Evolutionary conservation across 164 flowering plant genomes (phyloP), one percentile per base, ranked within the genome.

Genomic region (Protea cynaroides): DNA sequence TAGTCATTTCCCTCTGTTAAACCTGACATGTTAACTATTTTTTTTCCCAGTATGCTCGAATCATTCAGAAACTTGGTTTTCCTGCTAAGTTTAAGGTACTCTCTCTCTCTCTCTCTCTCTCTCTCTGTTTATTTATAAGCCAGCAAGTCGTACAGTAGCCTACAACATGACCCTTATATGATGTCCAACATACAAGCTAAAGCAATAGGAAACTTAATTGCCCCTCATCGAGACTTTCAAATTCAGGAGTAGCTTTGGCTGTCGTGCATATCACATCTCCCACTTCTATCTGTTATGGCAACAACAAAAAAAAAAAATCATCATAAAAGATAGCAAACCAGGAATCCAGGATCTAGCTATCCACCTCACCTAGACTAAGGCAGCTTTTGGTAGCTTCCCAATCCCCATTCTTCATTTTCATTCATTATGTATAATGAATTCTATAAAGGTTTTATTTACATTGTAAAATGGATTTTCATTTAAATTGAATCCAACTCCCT

Each of bases 201-300:
- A 46, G 62, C 25, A 18, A 18, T 38, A 52, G 50, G 14, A 58
- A 63, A 47, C 14, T 19, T 49, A 59, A 36, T 71, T 94, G 90
- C 97, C 98, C 98, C 70, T 94, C 98, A 69, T 94, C 98, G 25
- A 84, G 92, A 71, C 89, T 67, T 76, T 94, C 98, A 77, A 84
- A 89, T 72, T 94, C 98, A 67, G 90, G 71, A 2, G 98, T 90
- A 38, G 98, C 98, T 78, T 94, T 94, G 72, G 90, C 98, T 0
- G 98, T 90, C 72, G 87, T 94, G 71, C 98, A 93, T 44, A 90
- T 65, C 52, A 93, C 81, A 72, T 93, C 98, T 49, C 98, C 98
- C 67, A 82, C 88, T 74, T 81, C 96, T 75, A 93, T 90, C 97
- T 93, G 88, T 70, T 57, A 61, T 40, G 76, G 46, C 40, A 78